A percentile compares a stretch with the other conserved stretches of the same genome.
phyloP scores from a whole-genome alignment of 306 rosid species.

The Carpinus viminea region DNA sequence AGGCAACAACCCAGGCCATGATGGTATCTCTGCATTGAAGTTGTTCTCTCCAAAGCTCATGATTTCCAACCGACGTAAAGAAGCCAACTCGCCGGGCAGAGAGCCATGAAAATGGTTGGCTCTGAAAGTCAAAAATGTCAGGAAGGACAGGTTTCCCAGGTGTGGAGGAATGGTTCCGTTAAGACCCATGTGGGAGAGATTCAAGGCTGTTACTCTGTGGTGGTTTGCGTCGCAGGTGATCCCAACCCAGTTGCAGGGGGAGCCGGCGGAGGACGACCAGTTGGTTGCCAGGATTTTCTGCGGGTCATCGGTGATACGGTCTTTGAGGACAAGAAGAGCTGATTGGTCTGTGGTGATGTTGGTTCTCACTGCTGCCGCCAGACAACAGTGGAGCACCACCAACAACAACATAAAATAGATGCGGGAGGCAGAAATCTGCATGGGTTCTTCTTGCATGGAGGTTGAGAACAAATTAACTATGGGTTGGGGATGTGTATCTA shows the following conservation, averaged over 20 bases:
- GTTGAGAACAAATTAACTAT: background rate
- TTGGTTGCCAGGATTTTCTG: too few species aligned
- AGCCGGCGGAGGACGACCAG: too few species aligned
- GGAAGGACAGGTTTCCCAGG: background rate
- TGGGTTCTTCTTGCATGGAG: background rate
- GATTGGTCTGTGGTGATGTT: too few species aligned
- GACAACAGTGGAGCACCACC: too few species aligned
- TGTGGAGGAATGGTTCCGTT: background rate
- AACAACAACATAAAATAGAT: too few species aligned
- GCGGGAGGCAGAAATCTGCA: too few species aligned
- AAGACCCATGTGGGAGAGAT: background rate
- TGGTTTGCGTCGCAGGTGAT: too few species aligned
- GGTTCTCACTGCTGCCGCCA: too few species aligned
- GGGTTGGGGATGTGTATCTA: too few species aligned
- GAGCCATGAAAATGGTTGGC: background rate
- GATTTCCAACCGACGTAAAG: background rate
- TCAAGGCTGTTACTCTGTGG: background rate
- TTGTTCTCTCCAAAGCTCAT: background rate
- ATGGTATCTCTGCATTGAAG: background rate
- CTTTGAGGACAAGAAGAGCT: too few species aligned
- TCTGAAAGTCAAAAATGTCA: background rate
- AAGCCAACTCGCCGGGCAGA: background rate
- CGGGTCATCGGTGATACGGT: too few species aligned
- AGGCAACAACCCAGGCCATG: slow-evolving; percentile 6
- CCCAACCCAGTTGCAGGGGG: too few species aligned